Evolutionary conservation across 83 land plant genomes (phyloP).

Genomic region (Picea abies): DNA sequence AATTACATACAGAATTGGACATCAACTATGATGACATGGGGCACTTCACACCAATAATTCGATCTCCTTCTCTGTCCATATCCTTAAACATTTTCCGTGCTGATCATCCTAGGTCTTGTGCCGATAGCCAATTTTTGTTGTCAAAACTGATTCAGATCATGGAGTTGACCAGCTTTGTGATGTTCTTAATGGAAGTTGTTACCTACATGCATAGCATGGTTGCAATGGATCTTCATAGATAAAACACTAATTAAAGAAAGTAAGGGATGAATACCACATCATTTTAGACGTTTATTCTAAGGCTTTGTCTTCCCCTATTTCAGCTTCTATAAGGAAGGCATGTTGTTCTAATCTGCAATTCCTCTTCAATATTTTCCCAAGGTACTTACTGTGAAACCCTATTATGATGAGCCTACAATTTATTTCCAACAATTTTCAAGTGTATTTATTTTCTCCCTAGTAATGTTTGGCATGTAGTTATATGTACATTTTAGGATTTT

Average conservation of each 20-base stretch:
- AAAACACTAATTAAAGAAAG: background rate
- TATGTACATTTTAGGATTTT: no score
- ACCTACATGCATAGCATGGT: background rate
- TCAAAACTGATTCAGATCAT: no score
- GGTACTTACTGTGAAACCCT: conserved; percentile 21
- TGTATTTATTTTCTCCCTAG: background rate
- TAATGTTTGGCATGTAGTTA: background rate
- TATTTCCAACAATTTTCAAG: background rate
- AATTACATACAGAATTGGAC: no score
- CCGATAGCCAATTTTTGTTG: no score
- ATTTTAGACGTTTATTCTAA: background rate
- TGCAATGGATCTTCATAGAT: background rate
- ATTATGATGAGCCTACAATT: background rate
- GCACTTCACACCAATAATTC: no score
- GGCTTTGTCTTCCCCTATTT: background rate
- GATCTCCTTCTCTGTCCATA: no score
- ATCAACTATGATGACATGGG: no score
- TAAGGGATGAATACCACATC: background rate
- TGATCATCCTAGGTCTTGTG: no score
- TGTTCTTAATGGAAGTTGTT: background rate
- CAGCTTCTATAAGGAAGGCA: background rate
- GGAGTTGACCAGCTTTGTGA: background rate
- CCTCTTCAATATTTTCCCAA: conserved; percentile 46
- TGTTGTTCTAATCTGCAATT: conserved; percentile 35
- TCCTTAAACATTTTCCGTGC: no score